Percentiles rank a stretch among this genome's conserved stretches.
Conservation (phyloP, 2,329 filamentous ascomycete species). For the Hymenoscyphus occultus region DNA sequence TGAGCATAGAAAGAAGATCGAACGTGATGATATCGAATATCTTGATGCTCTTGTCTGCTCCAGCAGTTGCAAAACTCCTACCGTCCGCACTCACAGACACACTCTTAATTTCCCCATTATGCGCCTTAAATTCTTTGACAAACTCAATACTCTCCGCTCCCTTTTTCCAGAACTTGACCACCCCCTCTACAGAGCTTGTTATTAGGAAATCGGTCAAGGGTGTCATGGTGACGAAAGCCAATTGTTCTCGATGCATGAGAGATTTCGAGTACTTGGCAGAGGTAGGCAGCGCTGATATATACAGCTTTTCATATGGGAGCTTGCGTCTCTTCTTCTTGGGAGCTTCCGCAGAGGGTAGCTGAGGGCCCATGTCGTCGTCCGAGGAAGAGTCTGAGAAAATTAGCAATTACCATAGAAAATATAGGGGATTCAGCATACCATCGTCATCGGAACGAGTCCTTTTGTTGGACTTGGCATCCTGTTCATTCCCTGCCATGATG, state of each 20-base stretch:
- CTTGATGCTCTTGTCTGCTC: slow-evolving; percentile 74
- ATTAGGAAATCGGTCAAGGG: slow-evolving; percentile 93
- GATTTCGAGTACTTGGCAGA: slow-evolving; percentile 87
- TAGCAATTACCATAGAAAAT: slow-evolving; percentile 12
- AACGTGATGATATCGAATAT: slow-evolving; percentile 84
- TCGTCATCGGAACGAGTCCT: slow-evolving; percentile 52
- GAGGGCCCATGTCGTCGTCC: slow-evolving; percentile 90
- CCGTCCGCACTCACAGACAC: slow-evolving; percentile 88
- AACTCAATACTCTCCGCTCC: slow-evolving; percentile 87
- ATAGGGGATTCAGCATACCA: slow-evolving; percentile 23
- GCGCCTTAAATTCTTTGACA: slow-evolving; percentile 95
- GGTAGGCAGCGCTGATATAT: slow-evolving; percentile 81
- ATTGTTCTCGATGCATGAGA: slow-evolving; percentile 96
- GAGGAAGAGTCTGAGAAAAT: slow-evolving; percentile 54
- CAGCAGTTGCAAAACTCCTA: slow-evolving; percentile 87
- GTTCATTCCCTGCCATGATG: slow-evolving; percentile 37
- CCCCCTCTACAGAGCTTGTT: slow-evolving; percentile 89
- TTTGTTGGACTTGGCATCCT: slow-evolving; percentile 45
- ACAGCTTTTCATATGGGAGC: slow-evolving; percentile 92
- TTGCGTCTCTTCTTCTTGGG: slow-evolving; percentile 89
- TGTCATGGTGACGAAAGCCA: slow-evolving; percentile 84
- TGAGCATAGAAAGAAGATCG: slow-evolving; percentile 78
- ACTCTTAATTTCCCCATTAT: slow-evolving; percentile 77
- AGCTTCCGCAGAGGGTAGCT: slow-evolving; percentile 74
- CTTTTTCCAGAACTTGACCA: slow-evolving; percentile 99